A percentile compares a stretch with the other conserved stretches of the same genome.
Evolutionary conservation across 108 stramenopile species (phyloP).

Genomic region (Fragilaria radians): DNA sequence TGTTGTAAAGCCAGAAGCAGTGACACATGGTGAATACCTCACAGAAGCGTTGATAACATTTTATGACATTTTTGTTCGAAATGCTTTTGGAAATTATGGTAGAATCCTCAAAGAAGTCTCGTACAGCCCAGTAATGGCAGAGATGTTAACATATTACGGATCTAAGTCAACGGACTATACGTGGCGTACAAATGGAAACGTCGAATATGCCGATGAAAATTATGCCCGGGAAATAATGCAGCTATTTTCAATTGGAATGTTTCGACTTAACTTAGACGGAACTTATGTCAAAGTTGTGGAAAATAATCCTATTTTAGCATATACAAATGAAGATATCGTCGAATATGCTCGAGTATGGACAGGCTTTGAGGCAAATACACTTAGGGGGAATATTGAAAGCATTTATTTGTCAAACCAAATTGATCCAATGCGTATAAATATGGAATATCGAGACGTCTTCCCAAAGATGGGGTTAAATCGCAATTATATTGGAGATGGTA

Average conservation of each 20-base stretch:
- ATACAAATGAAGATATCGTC: constrained; percentile 29
- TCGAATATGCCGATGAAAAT: constrained; percentile 2
- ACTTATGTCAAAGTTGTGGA: constrained; percentile 15
- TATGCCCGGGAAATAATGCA: constrained; percentile 25
- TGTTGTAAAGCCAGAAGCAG: constrained; percentile 11
- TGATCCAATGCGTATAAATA: constrained; percentile 39
- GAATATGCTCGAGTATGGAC: constrained; percentile 37
- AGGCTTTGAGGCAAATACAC: constrained; percentile 11
- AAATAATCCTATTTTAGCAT: constrained; percentile 15
- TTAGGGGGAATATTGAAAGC: constrained; percentile 12
- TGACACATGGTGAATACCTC: constrained; percentile 4
- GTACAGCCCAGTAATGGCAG: constrained; percentile 46
- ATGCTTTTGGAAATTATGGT: constrained; percentile 72
- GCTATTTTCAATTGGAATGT: constrained; percentile 33
- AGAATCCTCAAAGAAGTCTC: constrained; percentile 53
- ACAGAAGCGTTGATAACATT: constrained; percentile 18
- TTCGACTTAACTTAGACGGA: constrained; percentile 33
- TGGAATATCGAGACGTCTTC: constrained; percentile 32
- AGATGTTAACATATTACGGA: constrained; percentile 38
- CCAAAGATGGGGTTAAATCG: constrained; percentile 47
- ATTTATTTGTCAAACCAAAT: constrained; percentile 18
- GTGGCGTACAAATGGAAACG: neutral
- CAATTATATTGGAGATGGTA: constrained; percentile 39
- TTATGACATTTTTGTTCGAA: constrained; percentile 61
- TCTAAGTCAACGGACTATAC: constrained; percentile 22